Conservation (phyloP, 2,329 filamentous ascomycete species). For the Pyrenochaeta sp. region DNA sequence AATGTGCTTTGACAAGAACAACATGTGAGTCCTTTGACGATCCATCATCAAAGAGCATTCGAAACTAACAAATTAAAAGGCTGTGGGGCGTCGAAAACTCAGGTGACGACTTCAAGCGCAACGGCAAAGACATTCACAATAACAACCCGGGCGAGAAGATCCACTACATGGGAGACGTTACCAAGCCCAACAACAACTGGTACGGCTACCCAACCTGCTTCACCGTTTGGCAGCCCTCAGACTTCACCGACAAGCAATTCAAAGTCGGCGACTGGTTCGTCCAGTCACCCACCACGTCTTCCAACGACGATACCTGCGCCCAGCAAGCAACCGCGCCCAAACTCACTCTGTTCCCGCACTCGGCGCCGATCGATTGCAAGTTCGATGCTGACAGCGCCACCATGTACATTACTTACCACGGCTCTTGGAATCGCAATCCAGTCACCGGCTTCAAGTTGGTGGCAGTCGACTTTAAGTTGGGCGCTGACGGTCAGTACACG, state of each 20-base stretch:
- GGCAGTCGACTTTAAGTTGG: slow-evolving; percentile 54
- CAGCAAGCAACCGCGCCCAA: slow-evolving; percentile 52
- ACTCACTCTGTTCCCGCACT: slow-evolving; percentile 70
- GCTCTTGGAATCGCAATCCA: slow-evolving; percentile 67
- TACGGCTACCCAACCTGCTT: slow-evolving; percentile 77
- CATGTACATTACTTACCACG: slow-evolving; percentile 75
- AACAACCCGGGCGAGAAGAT: slow-evolving; percentile 78
- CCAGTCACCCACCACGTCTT: slow-evolving; percentile 44
- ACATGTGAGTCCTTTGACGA: slow-evolving; percentile 57
- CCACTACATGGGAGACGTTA: slow-evolving; percentile 70
- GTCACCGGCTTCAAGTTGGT: slow-evolving; percentile 62
- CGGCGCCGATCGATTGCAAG: slow-evolving; percentile 74
- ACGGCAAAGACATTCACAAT: slow-evolving; percentile 68
- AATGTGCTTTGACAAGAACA: slow-evolving; percentile 53
- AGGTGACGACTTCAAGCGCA: slow-evolving; percentile 68
- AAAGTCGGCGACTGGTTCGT: slow-evolving; percentile 54
- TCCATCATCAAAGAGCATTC: slow-evolving; percentile 24
- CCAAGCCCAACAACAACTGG: slow-evolving; percentile 59
- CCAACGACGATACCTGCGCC: slow-evolving; percentile 58
- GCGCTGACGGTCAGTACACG: slow-evolving; percentile 45
- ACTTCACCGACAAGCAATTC: slow-evolving; percentile 59
- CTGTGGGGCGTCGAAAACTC: slow-evolving; percentile 71
- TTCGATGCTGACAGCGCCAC: slow-evolving; percentile 65
- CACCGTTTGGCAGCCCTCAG: slow-evolving; percentile 67
- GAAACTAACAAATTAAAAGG: slow-evolving; percentile 22